Conservation (phyloP, 495 filamentous ascomycete species). For the Hypoxylon fuscum region DNA sequence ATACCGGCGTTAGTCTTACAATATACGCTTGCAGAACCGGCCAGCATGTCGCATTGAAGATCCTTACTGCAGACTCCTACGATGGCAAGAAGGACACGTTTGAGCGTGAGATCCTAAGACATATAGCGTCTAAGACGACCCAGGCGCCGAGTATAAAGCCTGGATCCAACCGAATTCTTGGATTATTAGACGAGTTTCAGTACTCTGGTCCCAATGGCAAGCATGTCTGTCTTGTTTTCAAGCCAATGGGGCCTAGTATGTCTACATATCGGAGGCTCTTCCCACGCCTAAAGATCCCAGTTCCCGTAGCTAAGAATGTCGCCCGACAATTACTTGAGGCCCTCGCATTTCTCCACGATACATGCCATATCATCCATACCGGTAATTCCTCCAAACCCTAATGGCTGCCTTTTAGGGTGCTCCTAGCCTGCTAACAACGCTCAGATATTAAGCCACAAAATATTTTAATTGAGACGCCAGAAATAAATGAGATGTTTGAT, state of each 20-base stretch:
- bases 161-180: background rate
- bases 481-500: constrained; percentile 21
- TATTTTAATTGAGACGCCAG: constrained; percentile 33
- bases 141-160: background rate
- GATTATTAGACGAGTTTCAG: constrained; percentile 53
- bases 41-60: constrained; percentile 53
- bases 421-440: background rate
- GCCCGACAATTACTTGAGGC: constrained; percentile 19
- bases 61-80: constrained; percentile 40
- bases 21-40: constrained; percentile 26
- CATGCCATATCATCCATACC: constrained; percentile 23
- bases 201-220: constrained; percentile 58
- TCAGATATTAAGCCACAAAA: constrained; percentile 42
- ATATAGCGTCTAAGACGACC: constrained; percentile 1
- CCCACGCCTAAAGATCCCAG: constrained; percentile 10
- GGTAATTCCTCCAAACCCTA: background rate
- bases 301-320: constrained; percentile 15
- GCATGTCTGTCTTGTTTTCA: constrained; percentile 60
- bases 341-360: constrained; percentile 20
- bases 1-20: constrained; percentile 4
- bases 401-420: background rate
- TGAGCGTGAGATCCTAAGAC: constrained; percentile 34
- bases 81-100: constrained; percentile 35
- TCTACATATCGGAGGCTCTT: constrained; percentile 8
- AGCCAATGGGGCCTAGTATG: constrained; percentile 54